Percentiles rank a stretch among this genome's conserved stretches.
phyloP scores from a whole-genome alignment of 805 yeast genomes.

The Saccharomycopsis capsularis region DNA sequence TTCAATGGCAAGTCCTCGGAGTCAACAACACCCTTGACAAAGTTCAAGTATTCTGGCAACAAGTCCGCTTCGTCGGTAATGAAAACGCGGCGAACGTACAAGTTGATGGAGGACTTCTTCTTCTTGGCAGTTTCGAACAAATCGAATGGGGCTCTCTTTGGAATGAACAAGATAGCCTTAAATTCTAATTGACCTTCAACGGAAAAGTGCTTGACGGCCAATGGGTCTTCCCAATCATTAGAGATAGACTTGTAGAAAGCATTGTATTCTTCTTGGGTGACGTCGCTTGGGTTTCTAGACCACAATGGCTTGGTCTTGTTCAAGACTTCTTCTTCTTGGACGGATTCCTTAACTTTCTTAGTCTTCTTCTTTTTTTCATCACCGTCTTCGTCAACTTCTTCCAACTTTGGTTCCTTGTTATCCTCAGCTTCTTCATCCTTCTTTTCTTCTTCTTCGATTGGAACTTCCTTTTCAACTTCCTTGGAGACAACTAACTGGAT shows the following conservation, averaged over 20 bases:
- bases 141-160: slow-evolving; percentile 99
- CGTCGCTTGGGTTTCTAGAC: slow-evolving; percentile 98
- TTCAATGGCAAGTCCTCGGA: slow-evolving; percentile 99
- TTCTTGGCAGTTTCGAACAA: slow-evolving; percentile 88
- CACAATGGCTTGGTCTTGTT: slow-evolving; percentile 98
- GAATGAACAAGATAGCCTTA: slow-evolving; percentile 95
- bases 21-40: slow-evolving; percentile 98
- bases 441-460: slow-evolving; percentile 64
- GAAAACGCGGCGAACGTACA: slow-evolving; percentile 98
- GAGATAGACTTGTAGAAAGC: slow-evolving; percentile 99
- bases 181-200: slow-evolving; percentile 99
- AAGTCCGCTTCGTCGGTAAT: slow-evolving; percentile 99
- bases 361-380: slow-evolving; percentile 67
- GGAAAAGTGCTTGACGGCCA: slow-evolving; percentile 98
- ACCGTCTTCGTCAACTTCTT: slow-evolving; percentile 70
- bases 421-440: slow-evolving; percentile 44
- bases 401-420: slow-evolving; percentile 65
- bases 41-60: slow-evolving; percentile 97
- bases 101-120: slow-evolving; percentile 98
- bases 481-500: slow-evolving; percentile 96
- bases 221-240: slow-evolving; percentile 99
- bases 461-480: slow-evolving; percentile 98
- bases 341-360: slow-evolving; percentile 86
- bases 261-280: slow-evolving; percentile 96
- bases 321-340: slow-evolving; percentile 94